Percentiles rank a stretch among this genome's conserved stretches.
Evolutionary conservation across 2,329 filamentous ascomycete genomes (phyloP).

Genomic region (Colletotrichum noveboracense): DNA sequence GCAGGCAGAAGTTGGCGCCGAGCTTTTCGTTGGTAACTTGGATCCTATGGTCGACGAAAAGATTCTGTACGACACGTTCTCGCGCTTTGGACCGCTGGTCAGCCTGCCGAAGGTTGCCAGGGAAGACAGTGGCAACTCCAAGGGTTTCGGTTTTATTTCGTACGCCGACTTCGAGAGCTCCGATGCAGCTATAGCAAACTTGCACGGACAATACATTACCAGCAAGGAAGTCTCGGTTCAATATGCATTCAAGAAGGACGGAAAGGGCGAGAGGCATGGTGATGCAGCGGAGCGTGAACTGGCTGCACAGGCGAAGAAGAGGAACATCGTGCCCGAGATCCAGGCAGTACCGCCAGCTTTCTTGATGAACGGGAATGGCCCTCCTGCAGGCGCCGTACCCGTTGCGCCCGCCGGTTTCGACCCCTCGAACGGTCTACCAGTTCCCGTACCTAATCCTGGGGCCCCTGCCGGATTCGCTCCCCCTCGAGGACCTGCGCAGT

Average conservation of each 20-base stretch:
- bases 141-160: slow-evolving; percentile 96
- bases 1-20: slow-evolving; percentile 89
- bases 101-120: slow-evolving; percentile 89
- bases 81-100: slow-evolving; percentile 86
- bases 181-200: slow-evolving; percentile 87
- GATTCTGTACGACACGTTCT: slow-evolving; percentile 92
- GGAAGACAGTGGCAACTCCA: slow-evolving; percentile 86
- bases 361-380: slow-evolving; percentile 48
- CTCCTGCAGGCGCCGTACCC: slow-evolving; percentile 26
- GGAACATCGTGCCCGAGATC: slow-evolving; percentile 85
- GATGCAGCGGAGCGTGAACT: slow-evolving; percentile 92
- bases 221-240: slow-evolving; percentile 97
- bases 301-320: slow-evolving; percentile 89
- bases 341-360: slow-evolving; percentile 79
- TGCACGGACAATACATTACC: slow-evolving; percentile 96
- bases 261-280: slow-evolving; percentile 94
- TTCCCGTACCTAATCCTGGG: slow-evolving; percentile 19
- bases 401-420: slow-evolving; percentile 38
- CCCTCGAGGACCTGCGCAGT: slow-evolving; percentile 38
- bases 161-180: slow-evolving; percentile 93
- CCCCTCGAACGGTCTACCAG: slow-evolving; percentile 31
- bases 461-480: slow-evolving; percentile 42
- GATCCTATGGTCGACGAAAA: slow-evolving; percentile 96
- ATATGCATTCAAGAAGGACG: slow-evolving; percentile 99
- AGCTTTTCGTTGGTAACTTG: slow-evolving; percentile 96